phyloP scores from a whole-genome alignment of 73 alveolate species.

The Breviolum minutum region DNA sequence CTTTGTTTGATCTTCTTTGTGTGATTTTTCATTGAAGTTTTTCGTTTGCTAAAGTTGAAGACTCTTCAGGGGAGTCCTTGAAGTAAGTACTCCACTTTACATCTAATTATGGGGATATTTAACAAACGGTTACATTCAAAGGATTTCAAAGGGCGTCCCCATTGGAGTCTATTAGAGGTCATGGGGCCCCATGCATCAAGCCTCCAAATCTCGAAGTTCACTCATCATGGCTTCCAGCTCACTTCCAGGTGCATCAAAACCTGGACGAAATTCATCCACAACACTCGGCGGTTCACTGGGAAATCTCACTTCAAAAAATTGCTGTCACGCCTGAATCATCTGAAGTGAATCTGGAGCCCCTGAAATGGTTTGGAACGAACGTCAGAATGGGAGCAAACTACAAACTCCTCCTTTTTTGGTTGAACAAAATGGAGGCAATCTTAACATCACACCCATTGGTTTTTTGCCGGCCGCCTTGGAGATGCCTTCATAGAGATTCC shows the following conservation, averaged over 20 bases:
- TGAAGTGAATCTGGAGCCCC: neutral
- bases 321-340: neutral
- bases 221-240: conserved; percentile 92
- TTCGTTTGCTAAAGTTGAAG: no score
- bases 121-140: neutral
- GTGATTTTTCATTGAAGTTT: no score
- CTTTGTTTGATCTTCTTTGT: no score
- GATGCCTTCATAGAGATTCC: no score
- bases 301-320: neutral
- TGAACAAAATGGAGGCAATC: neutral
- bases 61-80: no score
- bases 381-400: no score
- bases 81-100: no score
- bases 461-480: neutral
- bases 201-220: conserved; percentile 76
- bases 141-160: neutral
- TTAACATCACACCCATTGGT: neutral
- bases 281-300: neutral
- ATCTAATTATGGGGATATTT: no score
- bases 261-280: neutral
- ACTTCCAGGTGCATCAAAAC: neutral
- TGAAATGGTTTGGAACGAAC: no score
- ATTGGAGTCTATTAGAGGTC: neutral
- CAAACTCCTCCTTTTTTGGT: no score
- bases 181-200: neutral